Evolutionary conservation across 2,329 filamentous ascomycete species (phyloP), one percentile per base, ranked within the genome.

Genomic region (Pezicula rhizophila): DNA sequence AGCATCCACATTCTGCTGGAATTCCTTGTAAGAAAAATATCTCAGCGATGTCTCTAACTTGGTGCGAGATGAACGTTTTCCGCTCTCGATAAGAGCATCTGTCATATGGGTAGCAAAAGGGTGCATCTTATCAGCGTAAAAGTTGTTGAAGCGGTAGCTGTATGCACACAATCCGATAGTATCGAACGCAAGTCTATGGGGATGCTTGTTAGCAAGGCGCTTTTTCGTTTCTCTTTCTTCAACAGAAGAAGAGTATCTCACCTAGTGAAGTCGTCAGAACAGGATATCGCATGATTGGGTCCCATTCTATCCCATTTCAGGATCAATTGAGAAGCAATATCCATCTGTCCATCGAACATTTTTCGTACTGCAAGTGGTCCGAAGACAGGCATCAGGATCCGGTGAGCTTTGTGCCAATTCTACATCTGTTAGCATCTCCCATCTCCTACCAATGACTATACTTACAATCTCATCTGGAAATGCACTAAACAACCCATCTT

Each of bases 331-430:
- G 73, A 72, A 4, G 82, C 77, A 51, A 87, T 80, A 55, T 87
- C 84, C 53, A 82, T 73, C 80, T 84, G 84, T 58, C 83, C 80
- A 52, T 77, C 73, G 52, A 84, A 88, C 84, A 88, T 88, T 48
- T 67, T 70, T 33, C 78, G 74, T 57, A 89, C 87, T 1, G 78
- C 73, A 18, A 87, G 64, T 0, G 85, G 85, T 0, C 84, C 84
- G 61, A 89, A 87, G 2, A 82, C 83, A 40, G 84, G 82, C 54
- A 84, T 75, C 45, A 87, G 68, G 11, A 82, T 67, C n/a, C 80
- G 70, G 57, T 86, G 77, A 23, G 85, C 83, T 52, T 82, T 75
- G 15, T 75, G 78, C 83, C 83, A 86, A 57, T 80, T 80, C 23
- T 23, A 23, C 23, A 23, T 5, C 3, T 23, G 3, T 23, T 5